These are phyloP conservation scores for Vitis hybrid DNA, from an alignment of 177 flowering plant species.

Conservation along the genomic window DNA sequence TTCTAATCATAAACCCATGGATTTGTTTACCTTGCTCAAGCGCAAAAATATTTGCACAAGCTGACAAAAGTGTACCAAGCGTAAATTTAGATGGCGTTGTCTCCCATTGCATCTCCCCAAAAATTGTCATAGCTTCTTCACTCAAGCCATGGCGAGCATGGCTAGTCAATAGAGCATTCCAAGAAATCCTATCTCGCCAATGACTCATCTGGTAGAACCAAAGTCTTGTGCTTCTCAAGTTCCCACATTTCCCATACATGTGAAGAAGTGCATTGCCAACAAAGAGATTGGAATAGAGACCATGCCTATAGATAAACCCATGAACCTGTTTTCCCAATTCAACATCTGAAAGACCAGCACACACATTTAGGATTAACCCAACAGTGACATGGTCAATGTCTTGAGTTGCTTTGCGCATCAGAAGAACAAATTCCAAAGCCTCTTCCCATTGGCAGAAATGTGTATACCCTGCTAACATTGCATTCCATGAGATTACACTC, in stretches of 20 bases:
- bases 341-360: conserved; percentile 52
- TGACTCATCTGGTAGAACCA: conserved; percentile 60
- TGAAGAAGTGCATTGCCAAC: conserved; percentile 57
- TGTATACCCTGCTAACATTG: conserved; percentile 69
- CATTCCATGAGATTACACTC: conserved; percentile 65
- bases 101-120: conserved; percentile 62
- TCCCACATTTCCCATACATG: conserved; percentile 74
- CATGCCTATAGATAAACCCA: conserved; percentile 59
- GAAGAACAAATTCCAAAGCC: conserved; percentile 46
- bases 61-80: conserved; percentile 56
- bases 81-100: conserved; percentile 47
- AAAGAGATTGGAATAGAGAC: conserved; percentile 26
- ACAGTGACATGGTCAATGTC: conserved; percentile 54
- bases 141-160: conserved; percentile 50
- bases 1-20: conserved; percentile 68
- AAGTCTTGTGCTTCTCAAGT: conserved; percentile 35
- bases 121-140: conserved; percentile 55
- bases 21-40: conserved; percentile 63
- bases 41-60: conserved; percentile 65
- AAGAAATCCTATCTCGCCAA: conserved; percentile 52
- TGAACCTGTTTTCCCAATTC: conserved; percentile 62
- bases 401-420: conserved; percentile 31
- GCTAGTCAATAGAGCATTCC: conserved; percentile 67
- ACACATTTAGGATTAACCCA: conserved; percentile 46
- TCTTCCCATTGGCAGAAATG: conserved; percentile 49